These are phyloP conservation scores for Raffaelea albimanens DNA, from an alignment of 2,329 filamentous ascomycete species.

Conservation along the genomic window DNA sequence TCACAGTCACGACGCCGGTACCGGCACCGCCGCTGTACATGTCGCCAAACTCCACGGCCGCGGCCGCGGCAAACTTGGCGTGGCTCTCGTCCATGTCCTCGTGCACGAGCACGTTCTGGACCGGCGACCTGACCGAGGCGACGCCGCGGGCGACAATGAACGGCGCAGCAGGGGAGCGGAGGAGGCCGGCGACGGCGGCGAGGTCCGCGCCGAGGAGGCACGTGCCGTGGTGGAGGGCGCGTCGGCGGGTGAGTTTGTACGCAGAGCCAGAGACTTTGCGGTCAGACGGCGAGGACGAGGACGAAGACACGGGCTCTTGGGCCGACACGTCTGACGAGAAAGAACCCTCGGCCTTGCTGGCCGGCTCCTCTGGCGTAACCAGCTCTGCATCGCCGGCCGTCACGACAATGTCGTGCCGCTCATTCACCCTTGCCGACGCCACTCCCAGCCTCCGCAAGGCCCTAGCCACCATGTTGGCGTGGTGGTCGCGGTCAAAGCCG, in stretches of 20 bases:
- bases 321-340: no score
- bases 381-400: constrained; percentile 25
- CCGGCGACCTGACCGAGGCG: constrained; percentile 78
- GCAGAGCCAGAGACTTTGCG: constrained; percentile 85
- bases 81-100: constrained; percentile 22
- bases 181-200: constrained; percentile 53
- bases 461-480: constrained; percentile 89
- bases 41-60: constrained; percentile 53
- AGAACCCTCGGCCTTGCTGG: background rate
- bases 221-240: constrained; percentile 85
- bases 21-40: constrained; percentile 51
- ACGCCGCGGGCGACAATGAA: constrained; percentile 78
- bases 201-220: constrained; percentile 75
- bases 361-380: background rate
- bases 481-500: constrained; percentile 71
- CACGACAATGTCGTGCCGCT: constrained; percentile 86
- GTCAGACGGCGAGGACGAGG: no score
- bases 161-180: constrained; percentile 62
- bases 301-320: no score
- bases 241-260: constrained; percentile 76
- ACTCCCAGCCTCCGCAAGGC: constrained; percentile 64
- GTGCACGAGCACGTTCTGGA: constrained; percentile 56
- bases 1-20: no score
- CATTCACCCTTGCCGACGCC: constrained; percentile 63
- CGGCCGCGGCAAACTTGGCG: constrained; percentile 40